Evolutionary conservation across 129 eudicot genomes (phyloP).

Genomic region (Tagetes patula): DNA sequence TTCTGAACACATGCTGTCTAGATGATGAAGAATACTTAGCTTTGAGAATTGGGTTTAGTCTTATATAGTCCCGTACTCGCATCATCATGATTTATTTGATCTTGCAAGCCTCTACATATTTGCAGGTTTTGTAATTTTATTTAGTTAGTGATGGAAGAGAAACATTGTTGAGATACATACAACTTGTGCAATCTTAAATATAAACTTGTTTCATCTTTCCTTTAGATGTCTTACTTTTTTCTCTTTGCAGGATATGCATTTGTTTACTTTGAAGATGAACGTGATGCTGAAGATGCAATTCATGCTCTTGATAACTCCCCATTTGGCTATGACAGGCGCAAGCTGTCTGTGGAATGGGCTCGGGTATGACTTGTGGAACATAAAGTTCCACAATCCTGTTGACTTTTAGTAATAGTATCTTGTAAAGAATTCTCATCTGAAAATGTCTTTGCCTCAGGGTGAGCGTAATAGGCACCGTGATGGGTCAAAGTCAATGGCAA

Average conservation of each 20-base stretch:
- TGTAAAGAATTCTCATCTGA: not conserved
- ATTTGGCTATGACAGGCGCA: conserved; percentile 83
- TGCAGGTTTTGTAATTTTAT: conserved; percentile 82
- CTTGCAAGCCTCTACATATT: conserved; percentile 71
- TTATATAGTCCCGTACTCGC: conserved; percentile 35
- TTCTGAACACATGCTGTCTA: conserved; percentile 75
- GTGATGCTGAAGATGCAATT: conserved; percentile 93
- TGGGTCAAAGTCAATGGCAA: conserved; percentile 56
- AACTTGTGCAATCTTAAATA: conserved; percentile 17
- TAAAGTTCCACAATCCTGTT: not conserved
- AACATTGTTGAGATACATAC: conserved; percentile 40
- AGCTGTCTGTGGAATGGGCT: conserved; percentile 90
- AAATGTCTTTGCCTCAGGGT: conserved; percentile 47
- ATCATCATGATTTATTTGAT: conserved; percentile 59
- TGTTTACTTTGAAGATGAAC: conserved; percentile 94
- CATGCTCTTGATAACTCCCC: conserved; percentile 76
- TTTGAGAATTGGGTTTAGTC: conserved; percentile 59
- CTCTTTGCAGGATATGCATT: conserved; percentile 77
- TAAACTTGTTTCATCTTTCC: not conserved
- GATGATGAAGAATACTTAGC: conserved; percentile 85
- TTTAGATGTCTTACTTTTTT: conserved; percentile 17
- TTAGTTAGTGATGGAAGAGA: conserved; percentile 42
- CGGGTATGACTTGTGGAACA: conserved; percentile 42
- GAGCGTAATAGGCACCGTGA: conserved; percentile 78
- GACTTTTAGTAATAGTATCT: not conserved